Conservation (phyloP, 805 yeast genomes). For the Metschnikowia reukaufii region DNA sequence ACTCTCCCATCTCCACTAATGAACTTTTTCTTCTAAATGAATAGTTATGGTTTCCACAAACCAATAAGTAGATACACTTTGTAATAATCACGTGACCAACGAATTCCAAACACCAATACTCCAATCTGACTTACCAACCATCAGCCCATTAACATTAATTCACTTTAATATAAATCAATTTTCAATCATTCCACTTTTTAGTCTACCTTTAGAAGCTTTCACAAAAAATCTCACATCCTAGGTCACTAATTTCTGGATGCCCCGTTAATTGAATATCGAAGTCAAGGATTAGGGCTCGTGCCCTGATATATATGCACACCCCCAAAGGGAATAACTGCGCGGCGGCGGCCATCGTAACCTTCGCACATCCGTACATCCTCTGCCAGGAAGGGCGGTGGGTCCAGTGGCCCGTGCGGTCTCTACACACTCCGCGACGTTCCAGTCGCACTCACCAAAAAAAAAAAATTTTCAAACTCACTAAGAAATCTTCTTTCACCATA, state of each 20-base stretch:
- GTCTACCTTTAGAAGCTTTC: too few relatives aligned
- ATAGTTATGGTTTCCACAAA: background rate
- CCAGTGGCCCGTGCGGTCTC: constrained; percentile 1
- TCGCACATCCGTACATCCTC: constrained; percentile 12
- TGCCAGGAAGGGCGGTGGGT: background rate
- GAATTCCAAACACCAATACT: too few relatives aligned
- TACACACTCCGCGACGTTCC: constrained; percentile 15
- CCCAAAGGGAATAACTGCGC: background rate
- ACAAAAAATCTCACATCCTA: background rate
- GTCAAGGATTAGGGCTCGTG: constrained; percentile 17
- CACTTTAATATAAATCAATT: too few relatives aligned
- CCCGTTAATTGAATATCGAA: too few relatives aligned
- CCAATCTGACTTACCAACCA: too few relatives aligned
- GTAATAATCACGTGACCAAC: too few relatives aligned
- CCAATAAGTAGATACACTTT: too few relatives aligned
- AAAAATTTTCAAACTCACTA: constrained; percentile 18
- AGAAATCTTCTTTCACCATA: constrained; percentile 13
- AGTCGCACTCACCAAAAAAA: constrained; percentile 18
- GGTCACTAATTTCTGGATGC: too few relatives aligned
- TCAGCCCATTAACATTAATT: too few relatives aligned
- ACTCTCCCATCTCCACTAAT: too few relatives aligned
- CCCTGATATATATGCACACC: constrained; percentile 15
- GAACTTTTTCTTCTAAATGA: background rate
- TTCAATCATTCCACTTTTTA: too few relatives aligned
- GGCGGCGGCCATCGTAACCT: background rate